phyloP scores from a whole-genome alignment of 1,139 yeast genomes.

The Candida neerlandica region DNA sequence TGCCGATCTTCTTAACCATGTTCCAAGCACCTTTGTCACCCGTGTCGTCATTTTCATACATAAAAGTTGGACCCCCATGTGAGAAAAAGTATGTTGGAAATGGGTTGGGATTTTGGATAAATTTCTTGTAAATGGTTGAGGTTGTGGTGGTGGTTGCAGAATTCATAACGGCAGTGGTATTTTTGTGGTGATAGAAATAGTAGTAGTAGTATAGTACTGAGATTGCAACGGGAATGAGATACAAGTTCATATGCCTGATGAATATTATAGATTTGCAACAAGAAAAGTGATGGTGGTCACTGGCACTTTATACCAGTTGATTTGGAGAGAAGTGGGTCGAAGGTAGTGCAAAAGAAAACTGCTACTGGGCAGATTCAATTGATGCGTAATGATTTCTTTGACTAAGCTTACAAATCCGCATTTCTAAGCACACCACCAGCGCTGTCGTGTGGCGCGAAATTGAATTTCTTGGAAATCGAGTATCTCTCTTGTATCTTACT shows the following conservation, averaged over 20 bases:
- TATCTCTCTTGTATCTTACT: too few species aligned
- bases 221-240: neutral
- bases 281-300: neutral
- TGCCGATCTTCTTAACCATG: constrained; percentile 52
- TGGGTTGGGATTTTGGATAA: constrained; percentile 23
- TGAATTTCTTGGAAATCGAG: neutral
- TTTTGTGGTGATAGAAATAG: neutral
- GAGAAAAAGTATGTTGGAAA: constrained; percentile 67
- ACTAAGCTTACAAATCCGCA: constrained; percentile 1
- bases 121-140: constrained; percentile 10
- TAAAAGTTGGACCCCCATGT: constrained; percentile 81
- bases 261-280: neutral
- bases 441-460: neutral
- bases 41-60: constrained; percentile 46
- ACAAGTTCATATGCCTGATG: constrained; percentile 2
- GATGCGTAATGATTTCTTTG: neutral
- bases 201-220: constrained; percentile 1
- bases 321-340: neutral
- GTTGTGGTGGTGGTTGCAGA: constrained; percentile 2
- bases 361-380: neutral
- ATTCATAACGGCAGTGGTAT: neutral
- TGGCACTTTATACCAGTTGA: neutral
- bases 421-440: neutral
- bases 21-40: constrained; percentile 64
- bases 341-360: neutral